Evolutionary conservation across 1,139 yeast species (phyloP), one percentile per base, ranked within the genome.

Genomic region (Komagataea norvegica): DNA sequence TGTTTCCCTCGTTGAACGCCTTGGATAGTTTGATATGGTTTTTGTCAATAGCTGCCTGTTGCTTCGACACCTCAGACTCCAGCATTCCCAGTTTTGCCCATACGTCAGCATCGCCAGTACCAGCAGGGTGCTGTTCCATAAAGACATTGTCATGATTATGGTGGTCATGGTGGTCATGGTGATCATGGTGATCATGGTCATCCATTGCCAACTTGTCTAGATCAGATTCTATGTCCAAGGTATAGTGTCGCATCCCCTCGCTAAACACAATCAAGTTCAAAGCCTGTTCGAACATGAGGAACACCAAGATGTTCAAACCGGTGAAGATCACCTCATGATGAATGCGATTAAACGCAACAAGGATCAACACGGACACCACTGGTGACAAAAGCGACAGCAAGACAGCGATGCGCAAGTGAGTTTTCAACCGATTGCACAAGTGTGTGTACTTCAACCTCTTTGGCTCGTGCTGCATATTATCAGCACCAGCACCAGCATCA

Each of bases 221-320:
- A 16, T 30, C 33, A 20, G 23, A 10, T 17, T 30, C 26, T 15
- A 16, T n/a, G 20, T 15, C 33, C 8, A 8, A n/a, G 10, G 33
- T 30, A 17, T 15, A 30, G 8, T 28, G 8, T 19, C n/a, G 18
- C 23, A 28, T 18, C 8, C 23, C 26, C n/a, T 32, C 34, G 7
- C 14, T 25, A 10, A 32, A 25, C 6, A 19, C 14, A 15, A 32
- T 25, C 22, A 32, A 20, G 16, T 19, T 19, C 25, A 25, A n/a
- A 4, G 25, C 34, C 19, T 19, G 18, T 20, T 32, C 34, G 20
- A 32, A 32, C 34, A 32, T 32, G 14, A 36, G 20, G 16, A 42
- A 42, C 1, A 42, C 25, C 6, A 33, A 31, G n/a, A 39, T 31
- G 18, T 42, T 42, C n/a, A 42, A 25, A 26, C 39, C 36, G 4